phyloP scores from a whole-genome alignment of 2,329 filamentous ascomycete genomes.

The Calonectria leucothoes region DNA sequence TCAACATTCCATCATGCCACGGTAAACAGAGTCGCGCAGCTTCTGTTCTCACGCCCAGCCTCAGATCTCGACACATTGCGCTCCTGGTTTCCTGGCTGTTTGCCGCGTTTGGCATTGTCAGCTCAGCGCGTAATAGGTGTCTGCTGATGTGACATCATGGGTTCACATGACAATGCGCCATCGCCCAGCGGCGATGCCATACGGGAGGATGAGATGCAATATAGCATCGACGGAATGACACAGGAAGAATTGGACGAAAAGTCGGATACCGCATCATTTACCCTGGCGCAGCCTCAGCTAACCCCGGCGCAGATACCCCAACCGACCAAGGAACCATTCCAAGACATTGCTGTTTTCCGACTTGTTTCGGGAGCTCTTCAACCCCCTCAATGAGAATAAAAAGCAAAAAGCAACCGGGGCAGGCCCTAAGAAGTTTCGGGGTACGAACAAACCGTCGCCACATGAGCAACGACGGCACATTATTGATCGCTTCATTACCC shows the following conservation, averaged over 20 bases:
- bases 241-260: conserved; percentile 59
- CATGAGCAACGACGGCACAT: conserved; percentile 84
- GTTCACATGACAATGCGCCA: conserved; percentile 13
- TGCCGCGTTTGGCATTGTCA: neutral
- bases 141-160: conserved; percentile 19
- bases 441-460: conserved; percentile 70
- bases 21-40: neutral
- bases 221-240: conserved; percentile 52
- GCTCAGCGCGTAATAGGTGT: neutral
- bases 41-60: neutral
- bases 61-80: neutral
- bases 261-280: conserved; percentile 39
- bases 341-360: conserved; percentile 86
- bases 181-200: conserved; percentile 50
- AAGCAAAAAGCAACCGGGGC: conserved; percentile 75
- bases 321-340: conserved; percentile 83
- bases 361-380: conserved; percentile 82
- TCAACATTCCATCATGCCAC: neutral
- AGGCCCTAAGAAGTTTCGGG: conserved; percentile 67
- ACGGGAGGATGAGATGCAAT: conserved; percentile 65
- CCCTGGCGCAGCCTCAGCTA: conserved; percentile 16
- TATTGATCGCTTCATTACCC: conserved; percentile 85
- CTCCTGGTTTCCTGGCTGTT: neutral
- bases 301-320: conserved; percentile 75
- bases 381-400: conserved; percentile 81